phyloP scores from a whole-genome alignment of 176 grass and related monocot genomes.

The Phoenix roebelenii region DNA sequence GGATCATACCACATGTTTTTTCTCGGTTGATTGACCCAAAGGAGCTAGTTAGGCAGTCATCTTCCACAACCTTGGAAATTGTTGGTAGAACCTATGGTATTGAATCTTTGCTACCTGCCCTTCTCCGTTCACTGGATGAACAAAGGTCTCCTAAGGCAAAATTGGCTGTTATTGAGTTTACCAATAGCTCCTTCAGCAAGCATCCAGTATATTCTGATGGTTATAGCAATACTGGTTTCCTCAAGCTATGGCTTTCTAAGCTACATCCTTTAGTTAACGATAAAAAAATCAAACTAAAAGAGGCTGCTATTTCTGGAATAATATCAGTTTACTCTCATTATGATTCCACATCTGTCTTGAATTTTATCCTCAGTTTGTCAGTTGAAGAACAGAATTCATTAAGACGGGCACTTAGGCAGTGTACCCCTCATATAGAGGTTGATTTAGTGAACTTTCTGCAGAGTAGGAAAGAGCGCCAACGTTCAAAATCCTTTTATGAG shows the following conservation, averaged over 20 bases:
- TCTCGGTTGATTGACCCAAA: slow-evolving; percentile 89
- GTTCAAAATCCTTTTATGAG: slow-evolving; percentile 72
- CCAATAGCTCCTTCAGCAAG: slow-evolving; percentile 80
- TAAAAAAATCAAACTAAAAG: slow-evolving; percentile 94
- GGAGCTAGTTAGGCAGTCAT: slow-evolving; percentile 83
- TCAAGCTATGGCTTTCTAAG: slow-evolving; percentile 97
- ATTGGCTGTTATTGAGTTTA: slow-evolving; percentile 86
- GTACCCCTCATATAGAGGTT: slow-evolving; percentile 94
- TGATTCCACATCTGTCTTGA: slow-evolving; percentile 88
- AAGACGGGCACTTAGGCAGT: slow-evolving; percentile 87
- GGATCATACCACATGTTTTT: slow-evolving; percentile 86
- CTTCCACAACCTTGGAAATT: slow-evolving; percentile 67
- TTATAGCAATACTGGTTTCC: slow-evolving; percentile 86
- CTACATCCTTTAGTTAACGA: slow-evolving; percentile 85
- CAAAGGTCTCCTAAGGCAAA: slow-evolving; percentile 94
- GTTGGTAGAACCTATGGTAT: slow-evolving; percentile 78
- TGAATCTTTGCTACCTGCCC: slow-evolving; percentile 85
- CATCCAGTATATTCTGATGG: slow-evolving; percentile 73
- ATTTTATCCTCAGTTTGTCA: slow-evolving; percentile 93
- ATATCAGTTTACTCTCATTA: slow-evolving; percentile 94
- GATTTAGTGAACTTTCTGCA: slow-evolving; percentile 98
- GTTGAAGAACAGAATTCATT: slow-evolving; percentile 89
- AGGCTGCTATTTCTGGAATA: slow-evolving; percentile 90
- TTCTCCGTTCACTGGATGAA: slow-evolving; percentile 91
- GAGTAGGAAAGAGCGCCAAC: slow-evolving; percentile 89